Base-by-base conservation (phyloP, 352 stramenopile species). In the Phytophthora syringae region DNA sequence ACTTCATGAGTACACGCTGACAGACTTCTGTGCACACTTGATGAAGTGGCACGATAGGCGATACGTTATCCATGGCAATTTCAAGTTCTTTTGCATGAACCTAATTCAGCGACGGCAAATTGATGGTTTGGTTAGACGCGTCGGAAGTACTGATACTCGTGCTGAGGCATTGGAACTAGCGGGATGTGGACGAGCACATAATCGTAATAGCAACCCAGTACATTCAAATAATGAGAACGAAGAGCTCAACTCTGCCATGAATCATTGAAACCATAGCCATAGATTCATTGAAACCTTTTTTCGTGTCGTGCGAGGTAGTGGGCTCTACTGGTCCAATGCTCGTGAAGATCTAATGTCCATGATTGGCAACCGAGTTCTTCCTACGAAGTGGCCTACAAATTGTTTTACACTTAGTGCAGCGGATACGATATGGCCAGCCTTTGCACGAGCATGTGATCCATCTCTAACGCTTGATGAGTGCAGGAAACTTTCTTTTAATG, bases 361-460 rank as follows among this genome's bases (percentile, higher is more conserved):
- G 27, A 57, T 68, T 18, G 65, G 58, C 1, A 73, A 68, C 25
- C 34, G 30, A n/a, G 58, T 58, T 21, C 49, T 72, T 0, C 21
- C 39, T 5, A 69, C 24, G 20, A 49, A 52, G 9, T 72, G 34
- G 20, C 58, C 57, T 5, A 72, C 53, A 5, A 68, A 58, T 50
- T 67, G 71, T 18, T 66, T 70, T 22, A 67, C 67, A 0, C 20
- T 75, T 5, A 71, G 67, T 32, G 67, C 60, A 11, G 67, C 67
- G 7, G 67, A 75, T 30, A 70, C 56, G 0, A 51, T 58, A 1
- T 75, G 67, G 60, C 67, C 56, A 15, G 60, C 70, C 22, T 64
- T 75, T n/a, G 65, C 40, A 11, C 32, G 55, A 20, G 60, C 36
- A 1, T 75, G 67, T 52, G 32, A 67, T 50, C 51, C 55, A n/a